Evolutionary conservation across 371 early-diverging fungal genomes (phyloP), one percentile per base, ranked within the genome.

Genomic region (Mortierella sp.): DNA sequence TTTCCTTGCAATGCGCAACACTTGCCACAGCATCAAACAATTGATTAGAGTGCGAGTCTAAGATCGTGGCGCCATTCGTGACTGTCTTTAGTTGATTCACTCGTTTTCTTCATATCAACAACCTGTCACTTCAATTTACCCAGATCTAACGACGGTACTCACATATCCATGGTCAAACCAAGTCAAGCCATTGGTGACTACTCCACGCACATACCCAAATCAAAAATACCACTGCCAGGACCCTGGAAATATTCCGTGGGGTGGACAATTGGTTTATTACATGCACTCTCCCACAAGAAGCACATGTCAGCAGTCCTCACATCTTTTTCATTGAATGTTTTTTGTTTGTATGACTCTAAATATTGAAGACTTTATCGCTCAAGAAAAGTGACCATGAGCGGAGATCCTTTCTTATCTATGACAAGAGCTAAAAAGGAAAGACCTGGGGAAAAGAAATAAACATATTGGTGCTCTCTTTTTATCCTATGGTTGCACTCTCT

Each of bases 11-110:
- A 10, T 43, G 43, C 17, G 17, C 43, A 43, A 8, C 43, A 43
- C 43, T 10, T 43, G 10, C 43, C 8, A 43, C 10, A 10, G 17
- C 8, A 10, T 10, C 43, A 43, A 19, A 19, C 51, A 22, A 26
- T 8, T 51, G 26, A 15, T 51, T 8, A 61, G n/a, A n/a, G n/a
- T n/a, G n/a, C n/a, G n/a, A n/a, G n/a, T n/a, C n/a, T n/a, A n/a
- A n/a, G 47, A 61, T 45, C 43, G 47, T 43, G 34, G 40, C 61
- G 61, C 61, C 45, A 61, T 61, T 35, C 61, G 61, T 61, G 61
- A 61, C 61, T 61, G 61, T 13, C 8, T 31, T 42, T 34, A 6
- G 17, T 57, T 32, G 19, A 34, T 26, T 17, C 12, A 13, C 34
- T 26, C 26, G 12, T 13, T 37, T 2, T 37, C 40, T 37, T 37